Base-by-base conservation (phyloP, 140 eudicot species). In the Flaveria floridana region DNA sequence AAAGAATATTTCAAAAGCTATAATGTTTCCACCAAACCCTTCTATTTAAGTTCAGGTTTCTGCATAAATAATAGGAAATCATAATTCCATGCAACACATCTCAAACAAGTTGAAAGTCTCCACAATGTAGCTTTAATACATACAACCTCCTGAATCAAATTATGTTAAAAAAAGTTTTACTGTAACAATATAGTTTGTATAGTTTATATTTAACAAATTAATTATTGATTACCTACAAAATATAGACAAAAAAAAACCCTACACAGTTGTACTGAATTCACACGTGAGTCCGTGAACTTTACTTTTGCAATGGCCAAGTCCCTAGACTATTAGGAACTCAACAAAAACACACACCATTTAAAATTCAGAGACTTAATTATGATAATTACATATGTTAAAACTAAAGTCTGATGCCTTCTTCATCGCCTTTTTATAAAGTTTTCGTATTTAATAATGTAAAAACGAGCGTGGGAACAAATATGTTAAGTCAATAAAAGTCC, bases 31-130 rank as follows among this genome's bases (percentile, higher is more conserved):
- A 57, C 63, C 14, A 39, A 28, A 72, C 44, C 28, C 55, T 41
- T 57, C 41, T 57, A 19, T 39, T 39, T n/a, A 52, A 56, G 67
- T 72, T 34, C 67, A 20, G 75, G 62, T 50, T 26, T 47, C 62
- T 3, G 62, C 15, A 23, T 62, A 8, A 21, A 42, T 69, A 25
- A 69, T 23, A 48, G 61, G 50, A 69, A 69, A 12, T 44, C 10
- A 48, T 57, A 39, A 56, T 56, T 72, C 41, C 28, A 39, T 18
- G 65, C 2, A 23, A 55, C 47, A 71, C 55, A 61, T 61, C 42
- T 12, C 41, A 13, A 28, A 23, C 44, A 2, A 2, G 44, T 25
- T 28, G 68, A 63, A 63, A 63, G 59, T 52, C 23, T 16, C 23
- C 59, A 52, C 59, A 52, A 8, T 16, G 2, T 52, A 52, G 59